Percentiles rank a stretch among this genome's conserved stretches.
Conservation (phyloP, 805 yeast species). For the Saturnispora bothae region DNA sequence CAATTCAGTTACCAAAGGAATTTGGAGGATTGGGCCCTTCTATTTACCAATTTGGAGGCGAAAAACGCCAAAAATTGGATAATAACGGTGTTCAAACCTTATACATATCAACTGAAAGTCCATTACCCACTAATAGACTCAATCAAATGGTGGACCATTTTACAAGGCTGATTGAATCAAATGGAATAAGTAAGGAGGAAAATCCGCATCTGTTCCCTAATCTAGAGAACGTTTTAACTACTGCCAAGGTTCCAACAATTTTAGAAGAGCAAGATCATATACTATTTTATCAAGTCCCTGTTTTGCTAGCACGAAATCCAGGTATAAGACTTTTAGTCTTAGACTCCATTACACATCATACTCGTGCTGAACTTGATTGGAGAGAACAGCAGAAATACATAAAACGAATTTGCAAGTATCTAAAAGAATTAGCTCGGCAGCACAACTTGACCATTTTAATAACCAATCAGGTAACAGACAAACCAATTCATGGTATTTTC, state of each 20-base stretch:
- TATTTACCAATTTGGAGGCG: conserved; percentile 14
- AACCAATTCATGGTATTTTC: conserved; percentile 28
- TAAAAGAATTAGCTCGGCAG: conserved; percentile 39
- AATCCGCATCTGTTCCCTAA: conserved; percentile 25
- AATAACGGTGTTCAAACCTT: conserved; percentile 33
- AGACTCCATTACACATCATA: conserved; percentile 78
- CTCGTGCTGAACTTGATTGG: conserved; percentile 49
- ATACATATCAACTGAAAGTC: conserved; percentile 72
- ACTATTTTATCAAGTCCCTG: conserved; percentile 57
- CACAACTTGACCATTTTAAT: conserved; percentile 52
- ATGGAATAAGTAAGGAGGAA: conserved; percentile 18
- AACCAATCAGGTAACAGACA: conserved; percentile 74
- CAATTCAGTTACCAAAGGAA: conserved; percentile 41
- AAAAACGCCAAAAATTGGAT: conserved; percentile 1
- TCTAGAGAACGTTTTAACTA: conserved; percentile 22
- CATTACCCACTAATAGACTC: conserved; percentile 56
- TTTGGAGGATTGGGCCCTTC: conserved; percentile 37
- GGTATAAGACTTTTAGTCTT: conserved; percentile 50
- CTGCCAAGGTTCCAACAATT: conserved; percentile 30
- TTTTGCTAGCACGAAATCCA: conserved; percentile 31
- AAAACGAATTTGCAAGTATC: conserved; percentile 33
- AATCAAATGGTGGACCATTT: conserved; percentile 30
- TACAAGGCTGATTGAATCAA: conserved; percentile 24
- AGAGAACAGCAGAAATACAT: conserved; percentile 35
- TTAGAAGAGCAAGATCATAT: conserved; percentile 68